Evolutionary conservation across 768 basidiomycete genomes (phyloP).

Genomic region (Pleurotus djamor): DNA sequence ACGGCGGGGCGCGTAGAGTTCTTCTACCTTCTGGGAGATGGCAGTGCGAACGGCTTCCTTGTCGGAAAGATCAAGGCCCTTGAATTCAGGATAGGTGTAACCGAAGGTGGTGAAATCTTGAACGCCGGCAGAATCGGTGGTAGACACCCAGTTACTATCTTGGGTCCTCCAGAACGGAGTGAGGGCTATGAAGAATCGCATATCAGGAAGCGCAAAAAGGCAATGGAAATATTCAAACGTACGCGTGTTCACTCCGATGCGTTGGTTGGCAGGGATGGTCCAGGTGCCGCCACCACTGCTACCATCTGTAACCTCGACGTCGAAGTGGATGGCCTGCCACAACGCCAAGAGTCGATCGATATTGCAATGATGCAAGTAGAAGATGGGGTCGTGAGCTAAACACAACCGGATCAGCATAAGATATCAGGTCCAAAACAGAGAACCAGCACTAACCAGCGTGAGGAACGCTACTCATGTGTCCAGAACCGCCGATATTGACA

Average conservation of each 20-base stretch:
- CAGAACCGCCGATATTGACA: constrained; percentile 36
- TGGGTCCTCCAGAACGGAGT: constrained; percentile 45
- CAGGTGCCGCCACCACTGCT: constrained; percentile 26
- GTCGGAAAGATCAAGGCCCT: constrained; percentile 29
- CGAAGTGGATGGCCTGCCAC: constrained; percentile 45
- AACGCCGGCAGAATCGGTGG: constrained; percentile 10
- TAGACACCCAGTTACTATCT: constrained; percentile 35
- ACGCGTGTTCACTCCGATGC: constrained; percentile 26
- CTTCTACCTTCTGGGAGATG: constrained; percentile 33
- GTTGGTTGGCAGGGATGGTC: constrained; percentile 22
- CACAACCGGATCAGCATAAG: background rate
- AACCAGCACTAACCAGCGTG: constrained; percentile 31
- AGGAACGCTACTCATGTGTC: constrained; percentile 38
- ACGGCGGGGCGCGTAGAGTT: constrained; percentile 26
- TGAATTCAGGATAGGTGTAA: constrained; percentile 54
- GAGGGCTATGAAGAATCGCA: constrained; percentile 24
- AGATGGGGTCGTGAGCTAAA: constrained; percentile 49
- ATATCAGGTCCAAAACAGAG: background rate
- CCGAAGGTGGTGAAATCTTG: constrained; percentile 28
- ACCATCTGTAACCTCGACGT: constrained; percentile 32
- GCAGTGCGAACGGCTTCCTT: constrained; percentile 21
- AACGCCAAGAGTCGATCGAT: constrained; percentile 52
- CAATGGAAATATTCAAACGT: constrained; percentile 8
- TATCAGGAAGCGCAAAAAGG: background rate
- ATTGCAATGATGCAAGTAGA: constrained; percentile 53